Base-by-base conservation (phyloP, 2,329 filamentous ascomycete species). In the Seiridium unicorne region DNA sequence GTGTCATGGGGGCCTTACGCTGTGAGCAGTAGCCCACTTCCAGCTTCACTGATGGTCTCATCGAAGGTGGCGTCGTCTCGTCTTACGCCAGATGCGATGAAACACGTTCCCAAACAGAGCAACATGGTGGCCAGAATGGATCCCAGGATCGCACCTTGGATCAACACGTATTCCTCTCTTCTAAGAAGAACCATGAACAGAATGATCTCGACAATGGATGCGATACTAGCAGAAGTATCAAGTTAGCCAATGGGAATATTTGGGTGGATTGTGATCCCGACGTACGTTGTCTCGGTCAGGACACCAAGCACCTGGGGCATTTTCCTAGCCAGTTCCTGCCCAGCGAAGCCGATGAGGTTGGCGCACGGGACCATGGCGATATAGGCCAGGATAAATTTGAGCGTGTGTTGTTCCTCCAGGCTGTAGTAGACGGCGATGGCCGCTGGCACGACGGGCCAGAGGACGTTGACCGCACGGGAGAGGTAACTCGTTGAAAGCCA, bases 91-190 rank as follows among this genome's bases (percentile, higher is more conserved):
- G 91, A 91, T 31, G 87, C 83, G 62, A 94, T 86, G 78, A 96
- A 96, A 72, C 91, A 95, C 57, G 89, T 70, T 0, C 92, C 92
- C 34, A 96, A 76, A 66, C 92, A 96, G 1, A 96, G 80, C 49
- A 96, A 76, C 76, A 95, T 84, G 38, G 92, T 96, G 10, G 92
- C 91, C 40, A 96, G 74, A 49, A 96, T 90, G 0, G 91, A 94
- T 42, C 92, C 92, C 0, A 96, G 77, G 59, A 96, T 93, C 34
- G 92, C 92, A 57, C 91, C 91, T 70, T 92, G 86, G 66, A 96
- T 91, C 66, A 95, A 90, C n/a, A 83, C 80, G 61, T 89, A 87
- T 72, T 79, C 74, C 56, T 79, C 65, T 2, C 78, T 73, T 9
- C 72, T 73, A 4, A 95, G 80, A 49, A 96, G 77, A 2, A 93